Percentiles rank a stretch among this genome's conserved stretches.
Conservation (phyloP, 208 protist genomes). For the Trypanosoma scelopori region DNA sequence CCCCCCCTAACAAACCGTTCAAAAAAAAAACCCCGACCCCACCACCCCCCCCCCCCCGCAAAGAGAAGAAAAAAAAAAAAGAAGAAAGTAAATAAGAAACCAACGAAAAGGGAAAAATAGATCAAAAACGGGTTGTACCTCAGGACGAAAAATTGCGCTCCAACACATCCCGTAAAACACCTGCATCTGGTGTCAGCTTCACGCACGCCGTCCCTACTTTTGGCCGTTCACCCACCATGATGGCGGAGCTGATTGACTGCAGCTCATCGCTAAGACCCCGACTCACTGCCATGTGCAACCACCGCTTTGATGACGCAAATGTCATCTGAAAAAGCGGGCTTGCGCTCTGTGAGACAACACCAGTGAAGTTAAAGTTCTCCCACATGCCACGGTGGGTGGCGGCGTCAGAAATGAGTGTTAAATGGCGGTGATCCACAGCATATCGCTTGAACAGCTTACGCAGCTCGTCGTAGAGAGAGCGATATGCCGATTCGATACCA, state of each 20-base stretch:
- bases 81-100: conserved; percentile 18
- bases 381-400: conserved; percentile 85
- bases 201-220: conserved; percentile 82
- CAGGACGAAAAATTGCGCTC: conserved; percentile 57
- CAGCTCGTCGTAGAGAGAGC: conserved; percentile 82
- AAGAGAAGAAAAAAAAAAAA: no score
- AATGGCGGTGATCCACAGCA: conserved; percentile 85
- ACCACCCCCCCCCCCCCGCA: no score
- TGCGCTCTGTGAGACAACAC: conserved; percentile 81
- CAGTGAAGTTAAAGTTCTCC: conserved; percentile 91
- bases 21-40: no score
- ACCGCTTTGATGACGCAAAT: conserved; percentile 84
- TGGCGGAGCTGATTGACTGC: conserved; percentile 80
- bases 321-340: conserved; percentile 93
- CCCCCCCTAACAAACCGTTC: no score
- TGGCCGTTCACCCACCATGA: conserved; percentile 90
- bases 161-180: conserved; percentile 70
- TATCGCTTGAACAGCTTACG: conserved; percentile 87
- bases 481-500: conserved; percentile 85
- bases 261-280: conserved; percentile 80
- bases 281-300: conserved; percentile 83
- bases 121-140: background rate
- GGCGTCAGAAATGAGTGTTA: conserved; percentile 88
- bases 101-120: background rate
- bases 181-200: conserved; percentile 53